Conservation (phyloP, 805 yeast species). For the Komagataella mondaviorum region DNA sequence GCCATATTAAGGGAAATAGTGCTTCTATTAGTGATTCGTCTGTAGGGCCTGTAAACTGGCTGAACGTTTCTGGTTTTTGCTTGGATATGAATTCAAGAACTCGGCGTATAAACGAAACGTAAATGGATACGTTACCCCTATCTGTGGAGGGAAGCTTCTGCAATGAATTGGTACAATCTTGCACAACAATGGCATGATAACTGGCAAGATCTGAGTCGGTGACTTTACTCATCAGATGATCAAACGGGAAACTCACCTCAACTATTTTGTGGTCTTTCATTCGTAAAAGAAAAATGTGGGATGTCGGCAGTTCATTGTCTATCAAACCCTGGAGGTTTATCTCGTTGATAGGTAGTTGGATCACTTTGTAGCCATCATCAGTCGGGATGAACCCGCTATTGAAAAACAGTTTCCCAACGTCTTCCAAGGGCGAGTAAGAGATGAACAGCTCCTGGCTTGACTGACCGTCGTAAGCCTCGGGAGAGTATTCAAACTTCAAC, state of each 20-base stretch:
- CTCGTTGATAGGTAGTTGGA: background rate
- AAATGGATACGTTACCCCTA: background rate
- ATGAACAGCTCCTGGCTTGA: conserved; percentile 24
- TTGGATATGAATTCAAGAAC: background rate
- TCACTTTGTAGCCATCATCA: conserved; percentile 3
- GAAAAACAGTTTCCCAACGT: conserved; percentile 22
- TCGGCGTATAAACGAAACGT: background rate
- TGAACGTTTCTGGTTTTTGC: background rate
- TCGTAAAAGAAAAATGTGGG: background rate
- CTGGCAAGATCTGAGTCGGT: background rate
- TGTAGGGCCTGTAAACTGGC: background rate
- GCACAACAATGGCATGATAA: background rate
- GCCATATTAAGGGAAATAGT: background rate
- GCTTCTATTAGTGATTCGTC: background rate
- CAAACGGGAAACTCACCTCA: background rate
- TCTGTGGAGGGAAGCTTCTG: background rate
- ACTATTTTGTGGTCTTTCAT: background rate
- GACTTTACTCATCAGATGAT: background rate
- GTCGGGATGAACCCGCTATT: conserved; percentile 35
- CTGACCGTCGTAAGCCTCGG: background rate
- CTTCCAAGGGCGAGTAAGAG: conserved; percentile 29
- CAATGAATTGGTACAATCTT: background rate
- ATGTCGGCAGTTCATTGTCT: background rate
- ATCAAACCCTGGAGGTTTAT: background rate
- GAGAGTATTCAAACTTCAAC: conserved; percentile 16